A percentile compares a stretch with the other conserved stretches of the same genome.
Evolutionary conservation across 768 basidiomycete species (phyloP).

Genomic region (Mycena galopus): DNA sequence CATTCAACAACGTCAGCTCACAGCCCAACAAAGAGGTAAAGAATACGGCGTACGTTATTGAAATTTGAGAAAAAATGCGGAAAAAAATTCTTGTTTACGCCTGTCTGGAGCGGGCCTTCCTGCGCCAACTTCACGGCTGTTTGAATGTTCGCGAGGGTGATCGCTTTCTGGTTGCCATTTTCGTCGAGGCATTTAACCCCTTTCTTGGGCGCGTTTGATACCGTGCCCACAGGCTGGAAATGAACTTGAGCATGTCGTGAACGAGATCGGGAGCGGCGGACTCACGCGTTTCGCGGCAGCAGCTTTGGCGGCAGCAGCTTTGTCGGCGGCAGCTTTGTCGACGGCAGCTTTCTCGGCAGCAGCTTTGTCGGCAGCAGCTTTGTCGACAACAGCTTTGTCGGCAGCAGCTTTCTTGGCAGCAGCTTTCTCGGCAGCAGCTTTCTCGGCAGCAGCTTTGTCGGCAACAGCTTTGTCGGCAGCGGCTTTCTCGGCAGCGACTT

Average conservation of each 20-base stretch:
- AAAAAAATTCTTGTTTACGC: slow-evolving; percentile 1
- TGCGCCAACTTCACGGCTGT: slow-evolving; percentile 9
- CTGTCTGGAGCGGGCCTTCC: slow-evolving; percentile 6
- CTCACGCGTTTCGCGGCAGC: slow-evolving; percentile 12
- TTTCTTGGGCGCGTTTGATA: slow-evolving; percentile 10
- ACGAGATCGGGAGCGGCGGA: neutral
- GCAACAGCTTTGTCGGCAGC: neutral
- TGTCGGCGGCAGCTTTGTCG: neutral
- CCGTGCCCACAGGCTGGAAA: slow-evolving; percentile 10
- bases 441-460: neutral
- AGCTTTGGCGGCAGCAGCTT: neutral
- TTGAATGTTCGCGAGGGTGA: slow-evolving; percentile 6
- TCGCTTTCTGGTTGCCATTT: neutral
- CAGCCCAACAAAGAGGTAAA: neutral
- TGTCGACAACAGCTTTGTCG: neutral
- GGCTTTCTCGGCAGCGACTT: neutral
- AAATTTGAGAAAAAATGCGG: slow-evolving; percentile 20
- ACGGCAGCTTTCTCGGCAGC: neutral
- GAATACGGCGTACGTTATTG: neutral
- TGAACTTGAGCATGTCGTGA: neutral
- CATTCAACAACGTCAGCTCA: neutral
- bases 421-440: neutral
- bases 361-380: neutral
- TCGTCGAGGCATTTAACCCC: slow-evolving; percentile 5
- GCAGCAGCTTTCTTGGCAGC: neutral